These are phyloP conservation scores for Gossypium turneri DNA, from an alignment of 345 rosid genomes.

Conservation along the genomic window DNA sequence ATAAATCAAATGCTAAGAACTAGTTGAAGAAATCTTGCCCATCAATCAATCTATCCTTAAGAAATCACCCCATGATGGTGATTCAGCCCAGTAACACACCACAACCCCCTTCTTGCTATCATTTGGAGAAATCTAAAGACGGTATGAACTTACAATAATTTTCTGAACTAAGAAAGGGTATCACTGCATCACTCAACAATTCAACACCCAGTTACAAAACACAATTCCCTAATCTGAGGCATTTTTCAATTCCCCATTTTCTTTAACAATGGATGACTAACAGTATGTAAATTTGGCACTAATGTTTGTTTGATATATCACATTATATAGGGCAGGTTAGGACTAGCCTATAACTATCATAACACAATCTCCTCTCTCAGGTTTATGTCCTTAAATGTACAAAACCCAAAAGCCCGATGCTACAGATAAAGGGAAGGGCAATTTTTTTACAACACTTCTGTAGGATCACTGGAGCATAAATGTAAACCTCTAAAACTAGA, in stretches of 20 bases:
- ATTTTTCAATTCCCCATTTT: background rate
- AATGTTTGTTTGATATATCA: conserved; percentile 13
- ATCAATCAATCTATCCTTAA: too few relatives aligned
- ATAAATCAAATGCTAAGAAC: too few relatives aligned
- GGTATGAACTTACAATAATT: background rate
- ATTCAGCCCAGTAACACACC: too few relatives aligned
- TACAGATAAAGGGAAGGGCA: conserved; percentile 15
- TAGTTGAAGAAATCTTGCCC: too few relatives aligned
- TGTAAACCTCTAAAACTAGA: background rate
- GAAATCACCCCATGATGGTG: too few relatives aligned
- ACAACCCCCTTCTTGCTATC: background rate
- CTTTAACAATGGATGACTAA: conserved; percentile 9
- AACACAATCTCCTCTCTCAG: conserved; percentile 17
- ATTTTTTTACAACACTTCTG: conserved; percentile 27
- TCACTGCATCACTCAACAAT: background rate
- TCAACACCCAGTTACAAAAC: background rate
- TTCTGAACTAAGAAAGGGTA: background rate
- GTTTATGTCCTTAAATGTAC: background rate
- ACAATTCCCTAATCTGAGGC: background rate
- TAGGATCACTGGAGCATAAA: conserved; percentile 7
- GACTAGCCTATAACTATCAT: conserved; percentile 26
- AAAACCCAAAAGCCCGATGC: conserved; percentile 22
- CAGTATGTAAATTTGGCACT: conserved; percentile 16
- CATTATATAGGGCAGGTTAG: conserved; percentile 17
- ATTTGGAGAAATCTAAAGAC: background rate